Conservation (phyloP, 2,329 filamentous ascomycete species). For the Stromatinia cepivora region DNA sequence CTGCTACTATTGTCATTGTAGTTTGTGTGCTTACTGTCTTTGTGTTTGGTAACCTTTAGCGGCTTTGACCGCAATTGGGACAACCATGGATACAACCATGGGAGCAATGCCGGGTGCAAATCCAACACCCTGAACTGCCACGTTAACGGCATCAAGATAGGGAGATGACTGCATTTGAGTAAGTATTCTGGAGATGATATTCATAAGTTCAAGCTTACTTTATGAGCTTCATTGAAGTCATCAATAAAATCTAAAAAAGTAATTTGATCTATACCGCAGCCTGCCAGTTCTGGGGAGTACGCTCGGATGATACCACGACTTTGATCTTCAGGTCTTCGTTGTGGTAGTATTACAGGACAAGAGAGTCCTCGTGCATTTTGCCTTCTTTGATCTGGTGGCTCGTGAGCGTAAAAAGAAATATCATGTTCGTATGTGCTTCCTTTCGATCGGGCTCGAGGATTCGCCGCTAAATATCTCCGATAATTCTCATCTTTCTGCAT, state of each 20-base stretch:
- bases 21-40: conserved; percentile 16
- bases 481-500: conserved; percentile 7
- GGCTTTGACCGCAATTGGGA: conserved; percentile 45
- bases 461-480: not conserved
- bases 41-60: conserved; percentile 40
- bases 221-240: conserved; percentile 44
- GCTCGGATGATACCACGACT: conserved; percentile 49
- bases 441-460: not conserved
- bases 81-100: conserved; percentile 46
- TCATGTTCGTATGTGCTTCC: not conserved
- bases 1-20: not conserved
- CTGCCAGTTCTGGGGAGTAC: conserved; percentile 50
- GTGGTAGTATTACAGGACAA: conserved; percentile 53
- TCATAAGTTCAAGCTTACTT: conserved; percentile 13
- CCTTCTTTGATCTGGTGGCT: not conserved
- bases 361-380: not conserved
- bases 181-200: not conserved
- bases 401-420: conserved; percentile 14
- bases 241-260: conserved; percentile 51
- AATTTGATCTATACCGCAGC: conserved; percentile 49
- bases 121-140: conserved; percentile 44
- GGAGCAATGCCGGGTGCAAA: conserved; percentile 44
- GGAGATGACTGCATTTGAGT: conserved; percentile 33
- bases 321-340: conserved; percentile 49
- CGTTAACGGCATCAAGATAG: conserved; percentile 46